Evolutionary conservation across 2,329 filamentous ascomycete species (phyloP), one percentile per base, ranked within the genome.

Genomic region (Ophiocordyceps camponoti-rufipedis): DNA sequence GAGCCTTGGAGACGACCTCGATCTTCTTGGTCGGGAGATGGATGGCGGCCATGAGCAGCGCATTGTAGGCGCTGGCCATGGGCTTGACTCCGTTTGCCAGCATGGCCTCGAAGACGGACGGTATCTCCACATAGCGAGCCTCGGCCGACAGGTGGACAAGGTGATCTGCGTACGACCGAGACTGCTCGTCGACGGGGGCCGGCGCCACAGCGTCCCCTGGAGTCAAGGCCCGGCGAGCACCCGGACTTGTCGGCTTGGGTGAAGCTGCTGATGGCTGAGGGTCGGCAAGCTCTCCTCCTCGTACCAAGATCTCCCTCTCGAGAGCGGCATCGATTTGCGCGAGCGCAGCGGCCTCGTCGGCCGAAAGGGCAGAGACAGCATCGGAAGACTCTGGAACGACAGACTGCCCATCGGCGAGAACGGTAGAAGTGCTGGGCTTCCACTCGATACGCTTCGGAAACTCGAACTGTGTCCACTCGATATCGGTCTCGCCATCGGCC

Each of bases 401-500:
- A 52, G 48, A 54, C 5, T 50, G 64, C 42, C 73, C 71, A 51
- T 83, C 77, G 47, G 79, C 71, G 38, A 77, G 67, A 41, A 75
- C 69, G 32, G 73, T 66, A 28, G 70, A 67, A 5, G 70, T 66
- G 19, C 67, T 65, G 2, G 78, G 72, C 68, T 91, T 88, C 85
- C 88, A 94, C 59, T 91, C 88, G 54, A 95, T 85, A 51, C 81
- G 75, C 62, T 86, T 82, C 46, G 82, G 82, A 60, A 93, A 88
- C 61, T 94, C 84, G 56, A 87, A 93, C 60, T 94, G 86, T 41
- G 81, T 81, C 86, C 86, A 94, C 60, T 95, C 88, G 53, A 82
- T 78, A 44, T 86, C 82, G 43, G 79, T 66, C 35, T 75, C 74
- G 18, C 71, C 67, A n/a, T 55, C 55, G 4, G 56, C 81, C 60